Evolutionary conservation across 148 eudicot genomes (phyloP), one percentile per base, ranked within the genome.

Genomic region (Beta vulgaris): DNA sequence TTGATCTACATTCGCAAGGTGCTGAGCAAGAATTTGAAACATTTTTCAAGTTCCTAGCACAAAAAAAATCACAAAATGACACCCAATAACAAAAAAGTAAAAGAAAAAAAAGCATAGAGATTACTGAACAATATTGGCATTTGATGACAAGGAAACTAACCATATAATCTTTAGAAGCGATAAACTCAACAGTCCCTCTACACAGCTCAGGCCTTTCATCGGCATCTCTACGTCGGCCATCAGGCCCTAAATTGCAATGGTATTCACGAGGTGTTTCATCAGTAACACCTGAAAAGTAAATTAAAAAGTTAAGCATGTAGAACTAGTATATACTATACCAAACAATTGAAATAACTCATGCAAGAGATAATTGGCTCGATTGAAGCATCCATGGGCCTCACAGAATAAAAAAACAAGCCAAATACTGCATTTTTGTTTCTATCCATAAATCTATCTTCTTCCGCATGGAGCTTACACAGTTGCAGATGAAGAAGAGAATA

Each of bases 161-260:
- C 97, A 90, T 86, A 73, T 86, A 94, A 51, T 94, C 98, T 82
- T 86, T 90, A 7, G 98, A 68, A 69, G 98, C 98, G 75, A 90
- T 88, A 88, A 94, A 94, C 86, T 94, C 98, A 79, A 94, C 98
- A 57, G 98, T 91, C 82, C 98, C 98, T 85, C 89, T 85, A 76
- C 97, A 91, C 71, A 94, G 81, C 81, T 94, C 98, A 68, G 98
- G 95, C 82, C 98, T 91, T 64, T 94, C 98, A 77, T 94, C 98
- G 68, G 97, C 98, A 86, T 94, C 98, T 86, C 98, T 87, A 54
- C 98, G 97, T 72, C 96, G 90, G 65, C 97, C 98, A 86, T 91
- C 97, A 77, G 98, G 97, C 62, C 91, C 97, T 80, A 91, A 83
- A 81, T 94, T 91, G 86, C 97, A 91, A 61, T 91, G 97, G 84